Base-by-base conservation (phyloP, 2,329 filamentous ascomycete species). In the Aureobasidium sp. region DNA sequence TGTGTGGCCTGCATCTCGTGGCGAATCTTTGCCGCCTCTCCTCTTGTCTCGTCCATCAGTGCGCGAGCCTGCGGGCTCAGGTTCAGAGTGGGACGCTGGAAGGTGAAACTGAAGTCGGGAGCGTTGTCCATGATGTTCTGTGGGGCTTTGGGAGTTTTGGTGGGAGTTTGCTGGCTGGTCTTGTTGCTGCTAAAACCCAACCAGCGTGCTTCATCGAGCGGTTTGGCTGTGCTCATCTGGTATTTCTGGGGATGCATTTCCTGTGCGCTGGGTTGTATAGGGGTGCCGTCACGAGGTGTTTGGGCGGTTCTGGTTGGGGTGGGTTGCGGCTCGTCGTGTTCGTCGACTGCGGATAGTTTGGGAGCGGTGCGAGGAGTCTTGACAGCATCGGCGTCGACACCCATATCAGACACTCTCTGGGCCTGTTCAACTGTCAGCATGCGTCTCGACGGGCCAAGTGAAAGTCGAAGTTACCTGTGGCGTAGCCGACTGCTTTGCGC, bases 221-320 rank as follows among this genome's bases (percentile, higher is more conserved):
- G 79, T 59, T 88, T 89, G 64, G 86, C 88, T 27, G 89, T 92
- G 66, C 81, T 87, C 59, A 84, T 81, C 62, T 94, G 90, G 62
- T 85, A 84, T 71, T 89, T 89, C 77, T 89, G 89, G 9, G 93
- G 93, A 72, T 97, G 92, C 92, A 97, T 97, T 73, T 96, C 91
- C 63, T 86, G 85, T 65, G 82, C 81, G 52, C 87, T 79, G 29
- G 90, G 89, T 76, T 89, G 88, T 67, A 88, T 77, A 6, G 85
- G 81, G 4, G 85, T 85, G 15, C 81, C 82, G 42, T 84, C 83
- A 44, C 79, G 81, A 5, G 91, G 91, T 1, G 89, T 66, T 61
- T 34, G 54, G 34, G 61, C 59, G 48, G 62, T 50, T 44, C 49
- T 64, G 42, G 61, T 64, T 6, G 71, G 71, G 6, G 67, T 65